Evolutionary conservation across 345 rosid species (phyloP).

Genomic region (Reutealis trisperma): DNA sequence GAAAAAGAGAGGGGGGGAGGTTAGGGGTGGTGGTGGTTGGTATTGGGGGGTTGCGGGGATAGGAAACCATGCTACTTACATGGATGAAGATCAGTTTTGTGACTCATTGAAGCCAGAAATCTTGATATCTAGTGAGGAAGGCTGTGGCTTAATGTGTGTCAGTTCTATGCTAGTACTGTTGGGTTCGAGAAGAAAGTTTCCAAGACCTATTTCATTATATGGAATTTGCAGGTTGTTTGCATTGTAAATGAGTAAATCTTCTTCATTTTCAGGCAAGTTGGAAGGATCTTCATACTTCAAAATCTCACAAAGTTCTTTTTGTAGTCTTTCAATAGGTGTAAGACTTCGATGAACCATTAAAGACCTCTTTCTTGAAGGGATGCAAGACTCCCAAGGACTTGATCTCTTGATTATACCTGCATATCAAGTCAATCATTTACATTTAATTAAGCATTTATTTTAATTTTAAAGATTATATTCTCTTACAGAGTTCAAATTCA

Average conservation of each 20-base stretch:
- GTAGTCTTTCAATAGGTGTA: slow-evolving; percentile 30
- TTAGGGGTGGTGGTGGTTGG: too few relatives aligned
- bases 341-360: not conserved
- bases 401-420: not conserved
- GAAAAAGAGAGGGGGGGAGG: too few relatives aligned
- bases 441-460: too few relatives aligned
- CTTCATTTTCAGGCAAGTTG: not conserved
- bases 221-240: slow-evolving; percentile 10
- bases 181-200: slow-evolving; percentile 31
- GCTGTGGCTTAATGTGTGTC: too few relatives aligned
- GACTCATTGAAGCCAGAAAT: too few relatives aligned
- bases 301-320: slow-evolving; percentile 28
- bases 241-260: slow-evolving; percentile 34
- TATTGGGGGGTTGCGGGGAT: too few relatives aligned
- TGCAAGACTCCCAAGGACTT: not conserved
- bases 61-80: not conserved
- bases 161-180: not conserved
- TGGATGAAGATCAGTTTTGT: not conserved
- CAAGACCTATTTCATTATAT: slow-evolving; percentile 39
- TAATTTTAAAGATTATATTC: too few relatives aligned
- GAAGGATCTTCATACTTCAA: not conserved
- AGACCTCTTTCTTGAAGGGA: slow-evolving; percentile 28
- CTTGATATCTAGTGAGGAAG: too few relatives aligned
- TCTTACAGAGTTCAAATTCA: too few relatives aligned
- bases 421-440: not conserved